Evolutionary conservation across 2,329 filamentous ascomycete species (phyloP), one percentile per base, ranked within the genome.

Genomic region (Ceratocystis colombiana): DNA sequence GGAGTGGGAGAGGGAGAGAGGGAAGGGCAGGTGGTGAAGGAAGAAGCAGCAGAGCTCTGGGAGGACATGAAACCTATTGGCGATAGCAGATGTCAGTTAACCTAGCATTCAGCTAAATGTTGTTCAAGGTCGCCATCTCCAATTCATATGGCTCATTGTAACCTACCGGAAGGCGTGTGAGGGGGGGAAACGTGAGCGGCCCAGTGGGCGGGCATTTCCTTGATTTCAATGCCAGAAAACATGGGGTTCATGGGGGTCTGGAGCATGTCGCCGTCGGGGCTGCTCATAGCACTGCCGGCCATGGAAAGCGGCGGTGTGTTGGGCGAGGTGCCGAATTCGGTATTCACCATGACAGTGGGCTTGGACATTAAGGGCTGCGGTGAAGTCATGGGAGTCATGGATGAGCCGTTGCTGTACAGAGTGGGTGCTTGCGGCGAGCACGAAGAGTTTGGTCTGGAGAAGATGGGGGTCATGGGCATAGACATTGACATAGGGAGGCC

Each of bases 221-320:
- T 59, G 69, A 86, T 82, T 69, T 89, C 87, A 50, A 89, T 79
- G 3, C 84, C 82, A 48, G 89, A 89, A 77, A 90, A 90, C 78
- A 86, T 84, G 69, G 87, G 86, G 77, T 90, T 89, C 74, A 92
- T 80, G 1, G 91, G 90, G n/a, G 90, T 95, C 69, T 88, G 87
- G 67, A 95, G 77, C 70, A 90, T 78, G 69, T 91, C 89, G 75
- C 82, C 87, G 69, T 88, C 88, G 64, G 93, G 90, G 81, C 90
- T 96, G 79, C 89, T 90, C 72, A 90, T 88, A 66, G 84, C 86
- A 80, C 91, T 96, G 70, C 88, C 88, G 37, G 90, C 88, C 2
- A 88, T 87, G 28, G 92, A 96, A 72, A 96, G 82, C 59, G 91
- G 88, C 62, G 92, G 92, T 22, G 92, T 96, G 6, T 90, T 86